Conservation (phyloP, 2,329 filamentous ascomycete genomes). For the Neurospora sp. region DNA sequence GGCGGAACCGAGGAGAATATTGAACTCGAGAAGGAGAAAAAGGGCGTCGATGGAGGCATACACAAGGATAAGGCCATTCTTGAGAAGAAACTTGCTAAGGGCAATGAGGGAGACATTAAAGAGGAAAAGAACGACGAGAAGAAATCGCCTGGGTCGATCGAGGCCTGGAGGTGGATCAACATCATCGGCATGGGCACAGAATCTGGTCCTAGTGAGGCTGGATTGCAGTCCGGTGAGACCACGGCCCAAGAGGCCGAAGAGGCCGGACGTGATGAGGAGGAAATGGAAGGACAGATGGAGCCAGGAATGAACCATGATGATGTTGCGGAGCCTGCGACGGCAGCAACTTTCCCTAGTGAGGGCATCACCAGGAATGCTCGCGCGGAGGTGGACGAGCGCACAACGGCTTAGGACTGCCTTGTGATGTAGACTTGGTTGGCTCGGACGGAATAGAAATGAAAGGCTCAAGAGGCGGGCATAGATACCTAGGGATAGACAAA, state of each 20-base stretch:
- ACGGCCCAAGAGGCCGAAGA: background rate
- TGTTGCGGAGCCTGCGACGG: background rate
- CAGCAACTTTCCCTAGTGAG: background rate
- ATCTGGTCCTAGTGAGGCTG: constrained; percentile 13
- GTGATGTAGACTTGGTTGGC: background rate
- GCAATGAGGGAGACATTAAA: constrained; percentile 42
- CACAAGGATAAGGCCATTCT: constrained; percentile 43
- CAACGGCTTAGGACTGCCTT: background rate
- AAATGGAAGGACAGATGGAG: constrained; percentile 15
- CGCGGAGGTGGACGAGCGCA: background rate
- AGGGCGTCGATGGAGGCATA: constrained; percentile 26
- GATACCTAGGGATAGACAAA: background rate
- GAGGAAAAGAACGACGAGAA: constrained; percentile 23
- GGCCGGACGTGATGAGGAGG: constrained; percentile 11
- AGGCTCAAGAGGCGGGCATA: background rate
- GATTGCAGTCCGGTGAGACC: constrained; percentile 1
- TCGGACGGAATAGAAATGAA: background rate
- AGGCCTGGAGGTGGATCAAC: constrained; percentile 44
- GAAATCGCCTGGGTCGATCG: constrained; percentile 21
- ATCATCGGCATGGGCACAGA: constrained; percentile 37
- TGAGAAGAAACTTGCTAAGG: constrained; percentile 29
- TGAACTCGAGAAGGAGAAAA: constrained; percentile 1
- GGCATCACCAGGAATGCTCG: background rate
- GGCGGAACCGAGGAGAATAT: constrained; percentile 18
- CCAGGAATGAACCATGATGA: constrained; percentile 1